Conservation (phyloP, 208 protist species). For the Leishmania gerbilli region DNA sequence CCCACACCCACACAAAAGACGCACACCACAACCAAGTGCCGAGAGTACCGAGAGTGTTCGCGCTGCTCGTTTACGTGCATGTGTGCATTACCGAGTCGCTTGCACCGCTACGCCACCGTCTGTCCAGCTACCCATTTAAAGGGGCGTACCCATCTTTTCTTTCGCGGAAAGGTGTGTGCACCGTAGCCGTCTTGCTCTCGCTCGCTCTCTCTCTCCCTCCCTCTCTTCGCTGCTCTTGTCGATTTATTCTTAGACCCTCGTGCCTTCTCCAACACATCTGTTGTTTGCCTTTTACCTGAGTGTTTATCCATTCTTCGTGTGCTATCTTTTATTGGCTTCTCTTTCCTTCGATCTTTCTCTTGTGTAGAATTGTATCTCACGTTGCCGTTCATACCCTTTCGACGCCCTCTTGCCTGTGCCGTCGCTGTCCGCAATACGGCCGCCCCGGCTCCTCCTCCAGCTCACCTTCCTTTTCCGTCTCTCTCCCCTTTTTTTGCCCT, state of each 20-base stretch:
- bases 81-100: background rate
- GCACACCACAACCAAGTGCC: background rate
- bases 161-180: background rate
- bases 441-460: background rate
- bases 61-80: background rate
- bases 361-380: background rate
- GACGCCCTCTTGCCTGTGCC: background rate
- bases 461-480: background rate
- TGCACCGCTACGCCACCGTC: constrained; percentile 2
- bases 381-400: background rate
- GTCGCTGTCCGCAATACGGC: background rate
- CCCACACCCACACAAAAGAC: background rate
- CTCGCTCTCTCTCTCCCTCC: background rate
- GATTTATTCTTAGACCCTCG: background rate
- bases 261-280: background rate
- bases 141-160: background rate
- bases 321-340: background rate
- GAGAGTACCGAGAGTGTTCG: background rate
- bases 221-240: constrained; percentile 8
- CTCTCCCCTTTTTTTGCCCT: background rate
- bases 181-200: background rate
- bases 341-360: background rate
- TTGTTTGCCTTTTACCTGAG: background rate
- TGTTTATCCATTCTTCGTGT: background rate
- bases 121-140: background rate